These are phyloP conservation scores for Floccularia luteovirens DNA, from an alignment of 768 basidiomycete species.

Conservation along the genomic window DNA sequence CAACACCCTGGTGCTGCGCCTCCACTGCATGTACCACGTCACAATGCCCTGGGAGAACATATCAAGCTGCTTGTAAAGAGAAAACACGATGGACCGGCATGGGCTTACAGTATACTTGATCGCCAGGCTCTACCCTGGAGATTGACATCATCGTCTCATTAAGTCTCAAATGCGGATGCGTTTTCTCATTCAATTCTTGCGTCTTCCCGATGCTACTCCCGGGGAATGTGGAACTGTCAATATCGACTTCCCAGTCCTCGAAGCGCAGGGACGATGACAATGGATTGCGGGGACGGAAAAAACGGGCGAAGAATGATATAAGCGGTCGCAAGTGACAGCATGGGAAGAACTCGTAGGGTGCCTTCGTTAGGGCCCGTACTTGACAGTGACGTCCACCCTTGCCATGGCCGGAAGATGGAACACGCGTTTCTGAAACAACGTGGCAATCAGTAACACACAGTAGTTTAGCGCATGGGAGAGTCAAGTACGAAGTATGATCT, in stretches of 20 bases:
- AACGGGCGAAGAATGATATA: conserved; percentile 63
- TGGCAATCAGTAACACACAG: neutral
- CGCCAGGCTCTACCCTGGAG: conserved; percentile 52
- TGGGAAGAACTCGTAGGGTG: conserved; percentile 55
- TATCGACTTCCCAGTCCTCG: conserved; percentile 49
- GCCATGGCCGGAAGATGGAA: conserved; percentile 50
- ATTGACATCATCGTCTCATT: conserved; percentile 49
- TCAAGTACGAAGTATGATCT: conserved; percentile 48
- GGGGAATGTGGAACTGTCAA: conserved; percentile 43
- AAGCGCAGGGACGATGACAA: conserved; percentile 22
- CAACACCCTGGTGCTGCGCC: conserved; percentile 30
- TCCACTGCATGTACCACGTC: conserved; percentile 54
- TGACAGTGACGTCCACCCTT: conserved; percentile 49
- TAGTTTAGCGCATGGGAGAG: neutral
- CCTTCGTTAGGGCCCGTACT: conserved; percentile 52
- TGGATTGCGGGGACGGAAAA: conserved; percentile 35
- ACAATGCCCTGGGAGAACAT: conserved; percentile 34
- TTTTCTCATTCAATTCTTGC: conserved; percentile 45
- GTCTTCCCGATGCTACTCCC: conserved; percentile 45
- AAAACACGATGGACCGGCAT: neutral
- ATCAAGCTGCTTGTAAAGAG: neutral
- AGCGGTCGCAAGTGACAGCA: conserved; percentile 44
- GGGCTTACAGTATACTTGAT: conserved; percentile 49
- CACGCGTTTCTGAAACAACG: conserved; percentile 34
- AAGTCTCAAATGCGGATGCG: conserved; percentile 59